Conservation (phyloP, 352 stramenopile genomes). For the Hyaloperonospora arabidopsidis region DNA sequence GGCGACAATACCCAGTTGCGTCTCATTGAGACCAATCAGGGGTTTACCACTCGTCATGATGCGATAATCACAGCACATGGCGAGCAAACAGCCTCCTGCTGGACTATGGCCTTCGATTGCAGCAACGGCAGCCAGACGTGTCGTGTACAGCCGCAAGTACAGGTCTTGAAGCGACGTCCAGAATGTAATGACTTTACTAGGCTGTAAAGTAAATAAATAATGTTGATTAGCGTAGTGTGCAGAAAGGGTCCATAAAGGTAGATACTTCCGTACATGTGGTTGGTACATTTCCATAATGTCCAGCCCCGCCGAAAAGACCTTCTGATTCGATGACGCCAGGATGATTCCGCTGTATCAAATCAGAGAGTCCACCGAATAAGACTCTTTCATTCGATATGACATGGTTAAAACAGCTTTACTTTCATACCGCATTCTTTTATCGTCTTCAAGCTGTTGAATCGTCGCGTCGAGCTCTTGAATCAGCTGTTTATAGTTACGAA, state of each 20-base stretch:
- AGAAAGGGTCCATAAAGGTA: not conserved
- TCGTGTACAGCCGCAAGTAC: conserved; percentile 90
- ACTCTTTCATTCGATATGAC: not conserved
- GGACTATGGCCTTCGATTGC: conserved; percentile 89
- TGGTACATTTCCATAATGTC: conserved; percentile 91
- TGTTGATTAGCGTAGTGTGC: not conserved
- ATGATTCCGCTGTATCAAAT: conserved; percentile 51
- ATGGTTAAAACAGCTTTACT: not conserved
- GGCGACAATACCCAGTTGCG: conserved; percentile 87
- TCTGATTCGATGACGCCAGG: conserved; percentile 63
- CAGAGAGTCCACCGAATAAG: not conserved
- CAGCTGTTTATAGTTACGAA: conserved; percentile 40
- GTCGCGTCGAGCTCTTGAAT: conserved; percentile 59
- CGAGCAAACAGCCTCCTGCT: conserved; percentile 89
- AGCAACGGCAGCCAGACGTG: conserved; percentile 77
- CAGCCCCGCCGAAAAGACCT: conserved; percentile 87
- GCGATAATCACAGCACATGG: conserved; percentile 92
- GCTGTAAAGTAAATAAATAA: conserved; percentile 17
- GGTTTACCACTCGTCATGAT: conserved; percentile 85
- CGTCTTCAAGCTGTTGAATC: conserved; percentile 63
- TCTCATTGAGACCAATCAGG: conserved; percentile 93
- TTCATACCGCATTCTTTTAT: conserved; percentile 63
- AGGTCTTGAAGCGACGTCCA: conserved; percentile 90
- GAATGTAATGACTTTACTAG: conserved; percentile 68
- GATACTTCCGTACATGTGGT: conserved; percentile 39